Evolutionary conservation across 495 filamentous ascomycete species (phyloP).

Genomic region (Penicillium alfredii): DNA sequence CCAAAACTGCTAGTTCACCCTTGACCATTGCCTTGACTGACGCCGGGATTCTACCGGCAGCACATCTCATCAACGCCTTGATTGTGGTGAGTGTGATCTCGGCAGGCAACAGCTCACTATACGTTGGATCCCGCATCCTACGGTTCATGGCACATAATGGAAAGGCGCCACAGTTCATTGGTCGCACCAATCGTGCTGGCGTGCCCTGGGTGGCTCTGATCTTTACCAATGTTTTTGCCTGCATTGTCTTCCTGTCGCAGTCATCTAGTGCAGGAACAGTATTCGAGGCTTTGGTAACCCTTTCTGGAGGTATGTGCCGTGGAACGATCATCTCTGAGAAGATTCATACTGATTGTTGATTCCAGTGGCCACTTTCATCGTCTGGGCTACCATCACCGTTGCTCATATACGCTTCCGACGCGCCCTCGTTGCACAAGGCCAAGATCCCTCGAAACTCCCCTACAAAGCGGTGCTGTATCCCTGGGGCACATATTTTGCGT

Average conservation of each 20-base stretch:
- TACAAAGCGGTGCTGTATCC: slow-evolving; percentile 56
- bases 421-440: slow-evolving; percentile 52
- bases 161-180: slow-evolving; percentile 61
- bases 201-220: slow-evolving; percentile 60
- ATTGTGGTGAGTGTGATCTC: slow-evolving; percentile 64
- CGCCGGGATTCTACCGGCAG: slow-evolving; percentile 61
- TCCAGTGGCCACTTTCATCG: slow-evolving; percentile 59
- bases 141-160: slow-evolving; percentile 59
- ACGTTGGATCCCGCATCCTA: slow-evolving; percentile 60
- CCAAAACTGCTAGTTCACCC: slow-evolving; percentile 58
- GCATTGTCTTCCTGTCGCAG: slow-evolving; percentile 61
- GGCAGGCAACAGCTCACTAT: slow-evolving; percentile 65
- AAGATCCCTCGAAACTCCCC: slow-evolving; percentile 46
- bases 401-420: slow-evolving; percentile 63
- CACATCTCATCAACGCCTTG: slow-evolving; percentile 65
- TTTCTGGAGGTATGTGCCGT: slow-evolving; percentile 42
- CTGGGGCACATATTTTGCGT: slow-evolving; percentile 55
- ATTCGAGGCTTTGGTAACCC: slow-evolving; percentile 37
- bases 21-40: slow-evolving; percentile 67
- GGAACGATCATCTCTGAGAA: slow-evolving; percentile 27
- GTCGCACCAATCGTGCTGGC: slow-evolving; percentile 55
- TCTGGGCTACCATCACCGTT: slow-evolving; percentile 60
- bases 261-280: slow-evolving; percentile 53
- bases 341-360: slow-evolving; percentile 22
- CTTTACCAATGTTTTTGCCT: slow-evolving; percentile 58